phyloP scores from a whole-genome alignment of 2,329 filamentous ascomycete genomes.

The Neonectria hederae region DNA sequence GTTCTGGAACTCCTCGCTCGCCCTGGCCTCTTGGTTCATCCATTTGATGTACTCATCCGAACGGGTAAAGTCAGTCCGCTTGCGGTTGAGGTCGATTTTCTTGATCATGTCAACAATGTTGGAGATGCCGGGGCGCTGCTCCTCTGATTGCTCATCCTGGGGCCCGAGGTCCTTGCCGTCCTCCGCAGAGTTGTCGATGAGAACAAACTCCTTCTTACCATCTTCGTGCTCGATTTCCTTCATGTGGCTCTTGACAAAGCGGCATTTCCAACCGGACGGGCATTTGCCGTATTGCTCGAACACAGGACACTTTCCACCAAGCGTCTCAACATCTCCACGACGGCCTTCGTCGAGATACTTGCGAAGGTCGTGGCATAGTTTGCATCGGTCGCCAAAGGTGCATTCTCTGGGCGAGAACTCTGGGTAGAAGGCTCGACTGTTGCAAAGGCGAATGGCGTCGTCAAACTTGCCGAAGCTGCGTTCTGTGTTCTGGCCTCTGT shows the following conservation, averaged over 20 bases:
- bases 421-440: constrained; percentile 72
- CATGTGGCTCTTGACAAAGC: constrained; percentile 88
- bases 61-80: constrained; percentile 74
- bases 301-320: constrained; percentile 82
- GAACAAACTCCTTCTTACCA: constrained; percentile 82
- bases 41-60: constrained; percentile 81
- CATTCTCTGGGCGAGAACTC: constrained; percentile 87
- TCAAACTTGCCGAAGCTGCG: constrained; percentile 83
- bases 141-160: constrained; percentile 54
- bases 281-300: constrained; percentile 82
- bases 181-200: constrained; percentile 57
- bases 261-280: constrained; percentile 90
- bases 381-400: constrained; percentile 82
- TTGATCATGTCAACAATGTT: constrained; percentile 76
- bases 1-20: constrained; percentile 53
- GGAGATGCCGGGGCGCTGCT: constrained; percentile 71
- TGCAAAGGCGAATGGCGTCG: constrained; percentile 82
- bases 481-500: constrained; percentile 78
- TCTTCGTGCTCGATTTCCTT: constrained; percentile 80
- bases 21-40: constrained; percentile 71
- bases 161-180: constrained; percentile 42
- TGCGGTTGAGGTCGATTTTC: constrained; percentile 80
- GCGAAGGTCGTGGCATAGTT: constrained; percentile 83
- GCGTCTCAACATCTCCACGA: constrained; percentile 79
- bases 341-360: constrained; percentile 86